Conservation (phyloP, 2,329 filamentous ascomycete genomes). For the Cryphonectria nitschkei region DNA sequence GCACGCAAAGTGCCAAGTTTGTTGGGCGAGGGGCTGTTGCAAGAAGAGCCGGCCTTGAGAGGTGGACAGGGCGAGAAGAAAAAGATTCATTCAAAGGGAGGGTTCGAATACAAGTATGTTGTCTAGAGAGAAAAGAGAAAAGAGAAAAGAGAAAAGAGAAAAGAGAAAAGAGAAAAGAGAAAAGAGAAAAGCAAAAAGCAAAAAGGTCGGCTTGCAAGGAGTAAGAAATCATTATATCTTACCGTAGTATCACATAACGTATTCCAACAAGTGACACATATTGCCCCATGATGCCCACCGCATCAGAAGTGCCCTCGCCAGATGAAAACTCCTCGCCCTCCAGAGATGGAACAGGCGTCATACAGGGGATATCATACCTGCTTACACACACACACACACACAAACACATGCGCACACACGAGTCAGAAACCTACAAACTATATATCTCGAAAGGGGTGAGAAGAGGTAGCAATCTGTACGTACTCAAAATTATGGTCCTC, state of each 20-base stretch:
- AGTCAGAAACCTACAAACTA: background rate
- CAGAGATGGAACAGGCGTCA: constrained; percentile 2
- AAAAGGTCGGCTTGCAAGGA: background rate
- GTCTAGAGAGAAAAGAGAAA: background rate
- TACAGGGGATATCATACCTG: background rate
- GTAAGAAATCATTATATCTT: background rate
- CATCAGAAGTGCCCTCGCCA: background rate
- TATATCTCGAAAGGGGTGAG: too few relatives aligned
- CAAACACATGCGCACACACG: too few relatives aligned
- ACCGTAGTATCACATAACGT: constrained; percentile 8
- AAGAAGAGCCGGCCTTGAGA: background rate
- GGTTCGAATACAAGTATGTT: background rate
- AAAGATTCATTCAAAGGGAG: too few relatives aligned
- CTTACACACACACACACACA: background rate
- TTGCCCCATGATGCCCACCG: constrained; percentile 9
- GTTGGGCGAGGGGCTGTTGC: background rate
- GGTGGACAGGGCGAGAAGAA: background rate
- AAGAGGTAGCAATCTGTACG: background rate
- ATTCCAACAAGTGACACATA: background rate
- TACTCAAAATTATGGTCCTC: constrained; percentile 13
- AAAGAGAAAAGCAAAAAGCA: background rate
- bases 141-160: background rate
- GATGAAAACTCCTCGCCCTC: background rate
- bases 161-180: background rate
- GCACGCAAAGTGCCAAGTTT: background rate